These are phyloP conservation scores for Pyrenochaeta sp. DNA, from an alignment of 2,329 filamentous ascomycete species.

Conservation along the genomic window DNA sequence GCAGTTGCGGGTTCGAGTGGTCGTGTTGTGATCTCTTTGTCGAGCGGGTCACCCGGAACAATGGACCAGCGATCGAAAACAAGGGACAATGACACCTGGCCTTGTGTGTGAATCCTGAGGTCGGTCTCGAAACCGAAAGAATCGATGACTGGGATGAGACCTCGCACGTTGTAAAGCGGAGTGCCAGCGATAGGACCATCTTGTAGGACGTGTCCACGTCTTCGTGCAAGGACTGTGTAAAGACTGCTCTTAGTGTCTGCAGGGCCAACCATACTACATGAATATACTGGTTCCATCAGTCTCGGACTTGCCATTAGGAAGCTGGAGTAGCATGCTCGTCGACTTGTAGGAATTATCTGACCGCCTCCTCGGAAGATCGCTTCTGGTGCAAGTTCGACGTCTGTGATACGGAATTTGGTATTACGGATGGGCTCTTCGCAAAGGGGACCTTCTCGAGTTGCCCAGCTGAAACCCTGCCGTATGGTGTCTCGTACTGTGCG, in stretches of 20 bases:
- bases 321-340: slow-evolving; percentile 91
- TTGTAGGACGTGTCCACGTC: slow-evolving; percentile 91
- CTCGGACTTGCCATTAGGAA: slow-evolving; percentile 97
- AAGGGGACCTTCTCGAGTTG: slow-evolving; percentile 89
- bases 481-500: slow-evolving; percentile 90
- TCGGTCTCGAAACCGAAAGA: slow-evolving; percentile 98
- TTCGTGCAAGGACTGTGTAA: slow-evolving; percentile 89
- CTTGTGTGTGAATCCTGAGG: slow-evolving; percentile 93
- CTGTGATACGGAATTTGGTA: slow-evolving; percentile 95
- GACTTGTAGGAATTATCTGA: slow-evolving; percentile 95
- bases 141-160: slow-evolving; percentile 94
- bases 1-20: slow-evolving; percentile 88
- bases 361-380: slow-evolving; percentile 95
- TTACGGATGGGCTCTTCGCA: slow-evolving; percentile 99
- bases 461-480: slow-evolving; percentile 96
- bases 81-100: slow-evolving; percentile 86
- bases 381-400: slow-evolving; percentile 84
- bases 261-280: slow-evolving; percentile 90
- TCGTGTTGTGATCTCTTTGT: slow-evolving; percentile 81
- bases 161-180: slow-evolving; percentile 89
- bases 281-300: slow-evolving; percentile 96
- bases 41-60: slow-evolving; percentile 93
- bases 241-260: slow-evolving; percentile 87
- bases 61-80: slow-evolving; percentile 97
- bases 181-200: slow-evolving; percentile 95